A percentile compares a stretch with the other conserved stretches of the same genome.
These are phyloP conservation scores for Vinca major DNA, from an alignment of 305 asterid genomes.

Conservation along the genomic window DNA sequence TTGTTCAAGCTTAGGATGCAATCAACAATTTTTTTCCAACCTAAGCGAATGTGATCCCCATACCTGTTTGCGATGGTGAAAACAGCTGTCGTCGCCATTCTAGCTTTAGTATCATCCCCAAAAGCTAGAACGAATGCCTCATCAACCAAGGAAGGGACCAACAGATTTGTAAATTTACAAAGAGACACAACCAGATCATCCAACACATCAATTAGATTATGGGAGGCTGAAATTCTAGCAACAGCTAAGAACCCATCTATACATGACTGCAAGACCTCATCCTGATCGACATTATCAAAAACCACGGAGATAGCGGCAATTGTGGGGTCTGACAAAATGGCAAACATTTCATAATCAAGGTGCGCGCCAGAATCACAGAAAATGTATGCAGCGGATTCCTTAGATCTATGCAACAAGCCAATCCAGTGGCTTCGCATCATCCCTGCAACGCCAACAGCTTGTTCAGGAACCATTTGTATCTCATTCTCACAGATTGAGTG, in stretches of 20 bases:
- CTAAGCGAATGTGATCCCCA: conserved; percentile 73
- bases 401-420: conserved; percentile 68
- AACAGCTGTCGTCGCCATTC: conserved; percentile 74
- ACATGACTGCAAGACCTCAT: conserved; percentile 54
- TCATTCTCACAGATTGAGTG: conserved; percentile 81
- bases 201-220: conserved; percentile 55
- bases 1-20: conserved; percentile 82
- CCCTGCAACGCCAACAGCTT: conserved; percentile 40
- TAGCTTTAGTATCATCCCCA: conserved; percentile 72
- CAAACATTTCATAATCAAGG: conserved; percentile 74
- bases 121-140: conserved; percentile 64
- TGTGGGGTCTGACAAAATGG: conserved; percentile 72
- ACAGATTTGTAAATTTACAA: conserved; percentile 72
- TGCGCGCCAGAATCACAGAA: conserved; percentile 46
- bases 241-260: conserved; percentile 74
- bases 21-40: conserved; percentile 89
- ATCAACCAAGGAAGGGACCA: conserved; percentile 50
- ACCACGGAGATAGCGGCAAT: conserved; percentile 89
- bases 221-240: conserved; percentile 66
- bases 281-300: conserved; percentile 73
- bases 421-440: conserved; percentile 77
- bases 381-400: conserved; percentile 56
- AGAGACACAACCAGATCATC: conserved; percentile 83
- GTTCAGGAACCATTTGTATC: conserved; percentile 77
- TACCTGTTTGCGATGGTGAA: conserved; percentile 75